These are phyloP conservation scores for Mimosa bimucronata DNA, from an alignment of 306 rosid genomes.

Conservation along the genomic window DNA sequence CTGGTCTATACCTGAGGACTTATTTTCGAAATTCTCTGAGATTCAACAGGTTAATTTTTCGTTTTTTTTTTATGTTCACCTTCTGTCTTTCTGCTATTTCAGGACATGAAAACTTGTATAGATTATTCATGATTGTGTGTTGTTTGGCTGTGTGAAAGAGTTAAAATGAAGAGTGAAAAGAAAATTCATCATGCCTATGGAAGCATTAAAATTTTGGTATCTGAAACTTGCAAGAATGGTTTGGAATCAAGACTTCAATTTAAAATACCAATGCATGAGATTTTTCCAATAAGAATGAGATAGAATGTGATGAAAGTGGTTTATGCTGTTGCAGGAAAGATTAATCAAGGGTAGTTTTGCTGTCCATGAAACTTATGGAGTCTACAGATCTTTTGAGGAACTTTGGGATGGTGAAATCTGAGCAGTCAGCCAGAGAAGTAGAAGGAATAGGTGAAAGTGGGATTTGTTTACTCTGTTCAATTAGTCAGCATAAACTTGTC, in stretches of 20 bases:
- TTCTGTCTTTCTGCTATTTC: not conserved
- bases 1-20: slow-evolving; percentile 68
- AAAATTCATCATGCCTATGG: not conserved
- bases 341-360: slow-evolving; percentile 50
- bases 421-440: slow-evolving; percentile 15
- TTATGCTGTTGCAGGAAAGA: slow-evolving; percentile 60
- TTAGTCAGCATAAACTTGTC: not conserved
- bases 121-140: not conserved
- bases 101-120: not conserved
- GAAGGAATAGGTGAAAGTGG: slow-evolving; percentile 26
- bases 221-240: not conserved
- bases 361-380: slow-evolving; percentile 61
- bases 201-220: not conserved
- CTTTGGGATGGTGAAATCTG: slow-evolving; percentile 88
- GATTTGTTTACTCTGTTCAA: not conserved
- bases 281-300: not conserved
- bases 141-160: not conserved
- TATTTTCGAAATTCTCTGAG: slow-evolving; percentile 49
- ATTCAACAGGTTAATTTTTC: slow-evolving; percentile 65
- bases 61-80: not conserved
- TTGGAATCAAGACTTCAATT: not conserved
- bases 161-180: not conserved
- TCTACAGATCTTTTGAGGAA: slow-evolving; percentile 58
- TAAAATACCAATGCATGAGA: not conserved
- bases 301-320: slow-evolving; percentile 29